Evolutionary conservation across 306 rosid genomes (phyloP).

Genomic region (Lotus japonicus): DNA sequence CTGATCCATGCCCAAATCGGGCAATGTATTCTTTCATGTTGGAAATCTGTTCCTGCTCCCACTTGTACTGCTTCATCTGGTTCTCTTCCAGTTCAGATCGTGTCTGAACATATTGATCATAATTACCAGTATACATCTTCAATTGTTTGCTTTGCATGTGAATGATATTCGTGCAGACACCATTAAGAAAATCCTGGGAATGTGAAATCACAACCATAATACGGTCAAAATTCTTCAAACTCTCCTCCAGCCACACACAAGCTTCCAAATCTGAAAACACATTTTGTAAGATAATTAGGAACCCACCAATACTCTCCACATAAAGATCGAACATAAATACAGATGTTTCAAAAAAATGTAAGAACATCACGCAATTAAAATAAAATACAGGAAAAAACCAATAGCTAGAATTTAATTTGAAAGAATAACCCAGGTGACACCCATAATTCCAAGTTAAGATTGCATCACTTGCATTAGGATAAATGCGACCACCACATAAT

Average conservation of each 20-base stretch:
- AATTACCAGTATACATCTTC: slow-evolving; percentile 82
- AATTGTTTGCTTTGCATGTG: slow-evolving; percentile 90
- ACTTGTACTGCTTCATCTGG: slow-evolving; percentile 95
- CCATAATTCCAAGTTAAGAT: background rate
- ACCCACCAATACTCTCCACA: background rate
- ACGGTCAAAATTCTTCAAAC: slow-evolving; percentile 80
- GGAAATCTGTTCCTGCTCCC: slow-evolving; percentile 99
- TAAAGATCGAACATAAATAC: background rate
- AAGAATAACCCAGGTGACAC: background rate
- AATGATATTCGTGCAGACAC: slow-evolving; percentile 98
- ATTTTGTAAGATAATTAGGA: background rate
- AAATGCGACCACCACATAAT: background rate
- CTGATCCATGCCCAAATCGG: slow-evolving; percentile 97
- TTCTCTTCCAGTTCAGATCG: slow-evolving; percentile 92
- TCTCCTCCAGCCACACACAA: slow-evolving; percentile 99
- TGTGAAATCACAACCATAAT: slow-evolving; percentile 93
- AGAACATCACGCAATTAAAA: background rate
- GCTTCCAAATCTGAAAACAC: slow-evolving; percentile 81
- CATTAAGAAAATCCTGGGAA: slow-evolving; percentile 95
- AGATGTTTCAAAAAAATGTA: background rate
- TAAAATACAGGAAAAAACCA: background rate
- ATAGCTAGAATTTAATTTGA: background rate
- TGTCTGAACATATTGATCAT: slow-evolving; percentile 92
- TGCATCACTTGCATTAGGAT: background rate
- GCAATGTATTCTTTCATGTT: slow-evolving; percentile 96